Evolutionary conservation across 2,329 filamentous ascomycete species (phyloP).

Genomic region (Penicillium freii): DNA sequence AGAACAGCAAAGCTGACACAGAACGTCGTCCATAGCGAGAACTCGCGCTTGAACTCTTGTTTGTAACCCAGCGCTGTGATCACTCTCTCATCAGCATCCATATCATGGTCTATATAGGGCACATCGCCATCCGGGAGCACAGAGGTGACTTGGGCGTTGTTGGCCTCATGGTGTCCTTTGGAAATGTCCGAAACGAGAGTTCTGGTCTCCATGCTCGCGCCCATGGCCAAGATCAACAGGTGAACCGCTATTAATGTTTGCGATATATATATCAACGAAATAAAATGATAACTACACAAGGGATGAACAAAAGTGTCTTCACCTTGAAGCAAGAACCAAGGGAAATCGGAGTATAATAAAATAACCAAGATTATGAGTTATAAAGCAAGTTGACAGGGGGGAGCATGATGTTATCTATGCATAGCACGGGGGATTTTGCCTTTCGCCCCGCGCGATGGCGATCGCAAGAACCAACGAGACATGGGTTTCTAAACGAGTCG

Average conservation of each 20-base stretch:
- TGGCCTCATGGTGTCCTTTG: conserved; percentile 22
- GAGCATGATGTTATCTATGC: conserved; percentile 16
- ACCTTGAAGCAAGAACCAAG: not conserved
- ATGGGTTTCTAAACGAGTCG: not conserved
- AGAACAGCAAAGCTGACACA: conserved; percentile 72
- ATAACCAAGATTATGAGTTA: not conserved
- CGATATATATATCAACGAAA: not conserved
- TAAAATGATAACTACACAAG: not conserved
- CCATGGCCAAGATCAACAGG: not conserved
- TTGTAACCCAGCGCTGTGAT: conserved; percentile 52
- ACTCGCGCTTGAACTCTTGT: conserved; percentile 67
- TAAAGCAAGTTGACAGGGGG: conserved; percentile 1
- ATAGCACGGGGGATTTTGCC: not conserved
- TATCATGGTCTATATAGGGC: conserved; percentile 35
- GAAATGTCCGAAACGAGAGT: conserved; percentile 7
- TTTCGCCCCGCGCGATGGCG: conserved; percentile 10
- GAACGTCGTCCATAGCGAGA: conserved; percentile 71
- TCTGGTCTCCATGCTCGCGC: conserved; percentile 16
- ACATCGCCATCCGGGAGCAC: conserved; percentile 40
- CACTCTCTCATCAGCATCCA: conserved; percentile 44
- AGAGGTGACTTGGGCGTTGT: conserved; percentile 38
- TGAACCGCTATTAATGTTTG: not conserved
- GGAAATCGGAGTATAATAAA: conserved; percentile 6
- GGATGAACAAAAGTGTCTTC: not conserved
- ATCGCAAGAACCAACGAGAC: conserved; percentile 4